Conservation (phyloP, 306 rosid species). For the Myrica gale region DNA sequence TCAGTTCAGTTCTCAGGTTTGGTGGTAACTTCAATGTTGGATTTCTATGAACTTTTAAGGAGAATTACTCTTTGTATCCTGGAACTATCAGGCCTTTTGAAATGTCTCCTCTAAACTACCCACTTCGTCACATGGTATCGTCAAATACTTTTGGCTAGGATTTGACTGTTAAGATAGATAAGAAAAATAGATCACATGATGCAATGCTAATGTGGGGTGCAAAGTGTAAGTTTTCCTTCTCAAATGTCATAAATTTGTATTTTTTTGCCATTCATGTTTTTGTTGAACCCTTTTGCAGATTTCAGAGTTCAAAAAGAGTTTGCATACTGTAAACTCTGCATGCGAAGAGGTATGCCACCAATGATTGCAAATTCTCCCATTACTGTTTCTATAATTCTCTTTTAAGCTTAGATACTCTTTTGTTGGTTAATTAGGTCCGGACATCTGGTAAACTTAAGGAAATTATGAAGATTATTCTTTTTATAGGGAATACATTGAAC, state of each 20-base stretch:
- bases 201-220: no score
- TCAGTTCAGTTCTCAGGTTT: constrained; percentile 90
- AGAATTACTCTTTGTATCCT: no score
- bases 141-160: no score
- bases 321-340: constrained; percentile 76
- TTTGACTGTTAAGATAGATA: no score
- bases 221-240: neutral
- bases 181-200: no score
- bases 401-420: constrained; percentile 33
- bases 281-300: constrained; percentile 47
- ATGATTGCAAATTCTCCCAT: constrained; percentile 19
- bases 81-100: no score
- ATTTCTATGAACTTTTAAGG: neutral
- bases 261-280: constrained; percentile 29
- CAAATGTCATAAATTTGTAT: constrained; percentile 2
- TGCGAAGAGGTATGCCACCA: constrained; percentile 75
- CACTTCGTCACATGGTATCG: no score
- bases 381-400: constrained; percentile 18
- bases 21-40: constrained; percentile 41
- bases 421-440: constrained; percentile 61
- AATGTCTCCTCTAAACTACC: no score
- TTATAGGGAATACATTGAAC: constrained; percentile 87
- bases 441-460: constrained; percentile 77
- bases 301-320: constrained; percentile 77
- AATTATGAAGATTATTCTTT: constrained; percentile 81